These are phyloP conservation scores for Sanghuangporus weigelae DNA, from an alignment of 1,284 basidiomycete species.

Conservation along the genomic window DNA sequence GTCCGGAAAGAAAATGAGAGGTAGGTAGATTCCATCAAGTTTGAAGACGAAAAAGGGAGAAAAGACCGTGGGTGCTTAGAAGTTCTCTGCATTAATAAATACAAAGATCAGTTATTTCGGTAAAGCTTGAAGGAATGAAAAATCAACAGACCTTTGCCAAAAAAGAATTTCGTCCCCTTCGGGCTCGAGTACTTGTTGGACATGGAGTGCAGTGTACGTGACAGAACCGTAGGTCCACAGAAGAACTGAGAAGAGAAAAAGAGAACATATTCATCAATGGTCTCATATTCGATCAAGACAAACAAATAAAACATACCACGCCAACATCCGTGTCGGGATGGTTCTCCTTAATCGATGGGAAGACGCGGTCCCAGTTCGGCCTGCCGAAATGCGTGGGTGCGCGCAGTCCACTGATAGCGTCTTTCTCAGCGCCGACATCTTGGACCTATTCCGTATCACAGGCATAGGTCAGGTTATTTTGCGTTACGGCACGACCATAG, in stretches of 20 bases:
- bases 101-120: neutral
- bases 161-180: constrained; percentile 81
- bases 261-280: neutral
- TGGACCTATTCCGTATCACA: constrained; percentile 45
- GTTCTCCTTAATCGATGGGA: constrained; percentile 67
- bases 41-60: neutral
- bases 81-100: constrained; percentile 21
- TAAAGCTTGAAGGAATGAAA: neutral
- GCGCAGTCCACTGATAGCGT: constrained; percentile 78
- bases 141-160: constrained; percentile 59
- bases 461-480: neutral
- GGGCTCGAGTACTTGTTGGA: constrained; percentile 83
- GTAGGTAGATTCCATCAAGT: neutral
- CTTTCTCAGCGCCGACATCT: constrained; percentile 84
- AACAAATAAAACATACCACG: constrained; percentile 43
- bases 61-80: constrained; percentile 14
- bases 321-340: constrained; percentile 84
- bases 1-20: neutral
- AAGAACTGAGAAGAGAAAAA: constrained; percentile 51
- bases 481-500: neutral
- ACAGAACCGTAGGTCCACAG: constrained; percentile 73
- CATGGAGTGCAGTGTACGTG: constrained; percentile 66
- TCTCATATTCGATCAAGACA: neutral
- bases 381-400: constrained; percentile 91
- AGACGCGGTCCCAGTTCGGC: constrained; percentile 89